Percentiles rank a stretch among this genome's conserved stretches.
Evolutionary conservation across 1,284 basidiomycete genomes (phyloP).

Genomic region (Austroboletus niveus): DNA sequence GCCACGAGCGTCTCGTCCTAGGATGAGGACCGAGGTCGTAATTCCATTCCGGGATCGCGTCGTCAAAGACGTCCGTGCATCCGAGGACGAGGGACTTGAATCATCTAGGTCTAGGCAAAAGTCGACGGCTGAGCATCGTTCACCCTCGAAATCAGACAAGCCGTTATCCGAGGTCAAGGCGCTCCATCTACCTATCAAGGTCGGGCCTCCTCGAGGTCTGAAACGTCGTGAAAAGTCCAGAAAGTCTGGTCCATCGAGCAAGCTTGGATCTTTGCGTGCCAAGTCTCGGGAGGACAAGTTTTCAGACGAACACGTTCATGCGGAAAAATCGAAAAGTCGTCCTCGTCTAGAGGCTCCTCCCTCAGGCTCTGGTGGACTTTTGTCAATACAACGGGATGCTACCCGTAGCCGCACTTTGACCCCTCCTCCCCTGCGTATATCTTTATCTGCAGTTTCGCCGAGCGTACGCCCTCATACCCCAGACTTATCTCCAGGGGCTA

Average conservation of each 20-base stretch:
- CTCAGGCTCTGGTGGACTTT: background rate
- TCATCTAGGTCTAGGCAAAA: conserved; percentile 4
- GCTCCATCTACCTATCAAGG: conserved; percentile 7
- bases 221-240: conserved; percentile 11
- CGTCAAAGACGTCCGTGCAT: background rate
- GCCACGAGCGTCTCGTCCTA: background rate
- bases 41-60: background rate
- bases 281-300: background rate
- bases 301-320: background rate
- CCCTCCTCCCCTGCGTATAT: background rate
- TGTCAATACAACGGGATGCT: background rate
- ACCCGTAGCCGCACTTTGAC: background rate
- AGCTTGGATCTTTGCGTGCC: background rate
- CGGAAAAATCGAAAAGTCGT: background rate
- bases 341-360: background rate
- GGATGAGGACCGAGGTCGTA: background rate
- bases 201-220: conserved; percentile 28
- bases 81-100: conserved; percentile 3
- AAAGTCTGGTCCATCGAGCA: background rate
- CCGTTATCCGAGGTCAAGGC: conserved; percentile 1
- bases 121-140: background rate
- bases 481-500: conserved; percentile 27
- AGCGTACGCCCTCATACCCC: conserved; percentile 1
- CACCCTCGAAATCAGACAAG: background rate
- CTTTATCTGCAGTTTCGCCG: background rate